phyloP scores from a whole-genome alignment of 805 yeast species.

The Spathaspora sp. region DNA sequence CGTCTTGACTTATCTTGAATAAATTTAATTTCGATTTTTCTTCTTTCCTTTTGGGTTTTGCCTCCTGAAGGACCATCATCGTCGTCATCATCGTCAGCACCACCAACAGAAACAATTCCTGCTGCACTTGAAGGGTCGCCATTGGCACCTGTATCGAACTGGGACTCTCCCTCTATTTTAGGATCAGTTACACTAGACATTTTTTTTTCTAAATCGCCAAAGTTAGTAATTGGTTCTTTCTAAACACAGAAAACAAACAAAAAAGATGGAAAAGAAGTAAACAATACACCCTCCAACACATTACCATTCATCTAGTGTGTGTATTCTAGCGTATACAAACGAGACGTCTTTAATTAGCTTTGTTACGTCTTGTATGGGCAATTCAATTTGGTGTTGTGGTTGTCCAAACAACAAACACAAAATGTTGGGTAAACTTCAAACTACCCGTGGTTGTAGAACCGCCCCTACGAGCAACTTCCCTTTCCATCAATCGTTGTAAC shows the following conservation, averaged over 20 bases:
- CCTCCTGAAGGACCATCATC: conserved; percentile 48
- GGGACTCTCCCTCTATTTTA: conserved; percentile 29
- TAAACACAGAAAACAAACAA: background rate
- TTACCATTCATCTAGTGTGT: background rate
- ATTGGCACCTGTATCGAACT: conserved; percentile 9
- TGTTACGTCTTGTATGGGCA: background rate
- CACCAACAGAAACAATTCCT: conserved; percentile 13
- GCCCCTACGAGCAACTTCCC: background rate
- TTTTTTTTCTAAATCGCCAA: background rate
- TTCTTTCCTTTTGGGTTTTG: conserved; percentile 51
- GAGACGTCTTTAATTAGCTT: background rate
- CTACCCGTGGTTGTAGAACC: background rate
- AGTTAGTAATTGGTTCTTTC: background rate
- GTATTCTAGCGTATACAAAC: no score
- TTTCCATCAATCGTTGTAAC: background rate
- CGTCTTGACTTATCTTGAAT: conserved; percentile 97
- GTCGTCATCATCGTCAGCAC: conserved; percentile 47
- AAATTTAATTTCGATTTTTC: conserved; percentile 95
- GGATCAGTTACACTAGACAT: conserved; percentile 42
- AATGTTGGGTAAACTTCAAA: background rate
- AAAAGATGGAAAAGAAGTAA: background rate
- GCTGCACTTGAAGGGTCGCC: conserved; percentile 6
- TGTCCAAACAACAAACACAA: background rate
- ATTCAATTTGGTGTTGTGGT: background rate
- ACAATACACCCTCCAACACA: background rate